These are phyloP conservation scores for Rutidosis leptorrhynchoides DNA, from an alignment of 129 eudicot genomes.

Conservation along the genomic window DNA sequence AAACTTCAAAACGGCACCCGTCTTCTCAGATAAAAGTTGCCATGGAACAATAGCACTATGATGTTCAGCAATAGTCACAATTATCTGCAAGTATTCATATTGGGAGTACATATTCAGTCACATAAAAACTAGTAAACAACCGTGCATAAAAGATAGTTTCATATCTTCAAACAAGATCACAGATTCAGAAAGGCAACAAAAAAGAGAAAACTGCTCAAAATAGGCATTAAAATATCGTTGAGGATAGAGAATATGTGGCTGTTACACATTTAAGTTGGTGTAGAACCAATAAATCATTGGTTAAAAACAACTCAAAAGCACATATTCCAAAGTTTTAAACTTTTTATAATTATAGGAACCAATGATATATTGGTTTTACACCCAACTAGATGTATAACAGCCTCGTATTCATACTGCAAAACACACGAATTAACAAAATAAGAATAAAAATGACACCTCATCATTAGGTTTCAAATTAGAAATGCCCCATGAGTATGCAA, in stretches of 20 bases:
- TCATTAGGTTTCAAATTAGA: constrained; percentile 64
- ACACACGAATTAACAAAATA: background rate
- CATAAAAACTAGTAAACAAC: background rate
- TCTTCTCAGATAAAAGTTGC: constrained; percentile 88
- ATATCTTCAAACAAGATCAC: background rate
- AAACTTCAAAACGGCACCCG: constrained; percentile 73
- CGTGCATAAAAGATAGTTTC: background rate
- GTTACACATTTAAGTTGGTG: too few species aligned
- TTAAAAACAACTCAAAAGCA: too few species aligned
- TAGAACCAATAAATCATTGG: too few species aligned
- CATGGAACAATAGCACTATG: constrained; percentile 98
- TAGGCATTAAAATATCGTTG: background rate
- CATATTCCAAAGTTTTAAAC: too few species aligned
- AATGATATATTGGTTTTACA: too few species aligned
- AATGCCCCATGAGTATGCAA: constrained; percentile 95
- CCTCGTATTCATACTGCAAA: constrained; percentile 2
- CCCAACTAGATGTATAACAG: too few species aligned
- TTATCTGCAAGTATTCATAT: constrained; percentile 47
- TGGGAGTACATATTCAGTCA: background rate
- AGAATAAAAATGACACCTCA: constrained; percentile 48
- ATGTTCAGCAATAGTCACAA: constrained; percentile 88
- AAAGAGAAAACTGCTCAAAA: background rate
- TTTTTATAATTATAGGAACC: too few species aligned
- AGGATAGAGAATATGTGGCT: too few species aligned
- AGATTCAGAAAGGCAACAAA: background rate